Percentiles rank a stretch among this genome's conserved stretches.
Conservation (phyloP, 805 yeast genomes). For the Clavispora santaluciae region DNA sequence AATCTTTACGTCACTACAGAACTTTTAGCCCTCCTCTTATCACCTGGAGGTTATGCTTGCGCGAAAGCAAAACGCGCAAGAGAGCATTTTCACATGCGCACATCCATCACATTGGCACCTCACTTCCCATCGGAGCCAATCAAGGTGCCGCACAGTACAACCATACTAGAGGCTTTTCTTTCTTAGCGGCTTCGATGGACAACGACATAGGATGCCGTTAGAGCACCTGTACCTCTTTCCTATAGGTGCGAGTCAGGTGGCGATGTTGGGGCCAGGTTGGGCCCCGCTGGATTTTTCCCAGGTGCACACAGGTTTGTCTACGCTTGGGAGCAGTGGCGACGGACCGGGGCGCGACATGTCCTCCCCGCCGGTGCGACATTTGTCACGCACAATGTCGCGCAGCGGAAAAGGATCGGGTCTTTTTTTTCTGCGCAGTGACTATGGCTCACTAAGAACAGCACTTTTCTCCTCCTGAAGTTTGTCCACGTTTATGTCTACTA, state of each 20-base stretch:
- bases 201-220: too few species aligned
- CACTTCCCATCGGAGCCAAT: neutral
- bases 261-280: too few species aligned
- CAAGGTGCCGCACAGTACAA: neutral
- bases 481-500: constrained; percentile 63
- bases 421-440: neutral
- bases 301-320: too few species aligned
- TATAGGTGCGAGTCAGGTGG: too few species aligned
- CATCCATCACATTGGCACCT: neutral
- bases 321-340: neutral
- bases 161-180: too few species aligned
- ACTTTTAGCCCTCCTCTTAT: too few species aligned
- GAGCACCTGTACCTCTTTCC: too few species aligned
- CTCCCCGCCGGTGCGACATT: neutral
- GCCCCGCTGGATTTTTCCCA: too few species aligned
- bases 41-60: too few species aligned
- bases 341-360: too few species aligned
- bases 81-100: neutral
- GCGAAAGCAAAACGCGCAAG: neutral
- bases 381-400: neutral
- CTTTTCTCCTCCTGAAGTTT: constrained; percentile 1
- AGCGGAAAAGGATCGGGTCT: neutral
- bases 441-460: neutral
- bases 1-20: too few species aligned
- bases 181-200: too few species aligned